Conservation (phyloP, 2,329 filamentous ascomycete species). For the Knoxdaviesia proteae region DNA sequence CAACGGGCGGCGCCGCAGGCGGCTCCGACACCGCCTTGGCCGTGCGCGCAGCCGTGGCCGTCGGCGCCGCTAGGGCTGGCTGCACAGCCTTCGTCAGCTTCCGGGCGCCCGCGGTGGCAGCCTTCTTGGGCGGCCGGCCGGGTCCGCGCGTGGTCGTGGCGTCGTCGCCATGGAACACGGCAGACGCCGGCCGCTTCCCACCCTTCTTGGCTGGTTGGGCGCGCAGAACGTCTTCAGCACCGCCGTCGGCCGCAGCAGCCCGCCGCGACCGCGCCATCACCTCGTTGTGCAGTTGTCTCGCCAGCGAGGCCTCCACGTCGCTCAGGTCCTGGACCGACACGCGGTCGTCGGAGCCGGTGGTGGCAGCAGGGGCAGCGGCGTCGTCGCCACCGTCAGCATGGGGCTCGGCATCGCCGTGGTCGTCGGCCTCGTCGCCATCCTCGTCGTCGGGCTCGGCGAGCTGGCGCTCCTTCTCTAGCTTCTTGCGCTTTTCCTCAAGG, state of each 20-base stretch:
- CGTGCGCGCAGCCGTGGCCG: conserved; percentile 2
- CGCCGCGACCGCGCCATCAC: conserved; percentile 32
- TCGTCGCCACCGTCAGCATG: conserved; percentile 8
- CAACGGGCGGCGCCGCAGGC: conserved; percentile 7
- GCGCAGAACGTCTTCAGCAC: no score
- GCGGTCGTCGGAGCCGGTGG: conserved; percentile 6
- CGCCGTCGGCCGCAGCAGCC: conserved; percentile 9
- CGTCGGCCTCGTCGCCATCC: conserved; percentile 7
- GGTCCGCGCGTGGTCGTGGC: no score
- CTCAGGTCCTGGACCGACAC: conserved; percentile 7
- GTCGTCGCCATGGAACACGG: no score
- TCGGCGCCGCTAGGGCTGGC: conserved; percentile 5
- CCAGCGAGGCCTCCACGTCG: conserved; percentile 50
- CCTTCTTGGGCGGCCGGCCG: no score
- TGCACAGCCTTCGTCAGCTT: neutral
- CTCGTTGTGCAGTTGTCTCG: conserved; percentile 58
- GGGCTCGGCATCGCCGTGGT: conserved; percentile 8
- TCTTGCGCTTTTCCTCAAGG: conserved; percentile 69
- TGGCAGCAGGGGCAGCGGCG: neutral
- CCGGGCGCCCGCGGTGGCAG: no score
- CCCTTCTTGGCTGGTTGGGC: no score
- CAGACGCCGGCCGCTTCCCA: no score
- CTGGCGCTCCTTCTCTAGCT: conserved; percentile 49
- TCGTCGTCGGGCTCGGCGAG: conserved; percentile 13
- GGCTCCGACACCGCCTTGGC: conserved; percentile 7